A percentile compares a stretch with the other conserved stretches of the same genome.
These are phyloP conservation scores for Phaeosphaeriaceae sp. DNA, from an alignment of 2,329 filamentous ascomycete genomes.

Conservation along the genomic window DNA sequence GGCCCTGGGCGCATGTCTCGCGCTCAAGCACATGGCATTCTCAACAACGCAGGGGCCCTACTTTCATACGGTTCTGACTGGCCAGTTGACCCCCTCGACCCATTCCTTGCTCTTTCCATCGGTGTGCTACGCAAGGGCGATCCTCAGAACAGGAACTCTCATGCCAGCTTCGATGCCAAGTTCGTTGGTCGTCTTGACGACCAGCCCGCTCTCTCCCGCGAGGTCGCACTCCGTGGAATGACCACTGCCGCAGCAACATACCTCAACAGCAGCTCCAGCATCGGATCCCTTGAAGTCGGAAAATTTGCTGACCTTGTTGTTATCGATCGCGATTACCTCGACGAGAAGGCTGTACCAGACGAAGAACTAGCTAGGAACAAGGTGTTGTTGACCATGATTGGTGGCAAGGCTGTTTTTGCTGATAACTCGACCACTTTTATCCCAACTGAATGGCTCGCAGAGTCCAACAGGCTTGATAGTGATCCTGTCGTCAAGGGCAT, in stretches of 20 bases:
- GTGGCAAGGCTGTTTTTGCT: slow-evolving; percentile 4
- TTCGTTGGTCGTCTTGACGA: slow-evolving; percentile 6
- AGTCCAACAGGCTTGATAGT: slow-evolving; percentile 1
- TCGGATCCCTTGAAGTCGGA: slow-evolving; percentile 5
- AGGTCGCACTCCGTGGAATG: slow-evolving; percentile 5
- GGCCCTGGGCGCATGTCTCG: background rate
- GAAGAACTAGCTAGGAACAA: slow-evolving; percentile 3
- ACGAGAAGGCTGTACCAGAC: slow-evolving; percentile 1
- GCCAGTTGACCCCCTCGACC: slow-evolving; percentile 6
- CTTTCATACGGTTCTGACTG: slow-evolving; percentile 8
- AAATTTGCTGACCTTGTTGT: slow-evolving; percentile 6
- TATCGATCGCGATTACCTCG: slow-evolving; percentile 4
- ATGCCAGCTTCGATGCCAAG: slow-evolving; percentile 1
- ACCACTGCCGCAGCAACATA: slow-evolving; percentile 3
- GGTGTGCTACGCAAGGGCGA: slow-evolving; percentile 4
- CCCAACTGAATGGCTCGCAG: slow-evolving; percentile 3
- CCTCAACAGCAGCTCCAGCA: slow-evolving; percentile 1
- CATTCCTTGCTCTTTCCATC: slow-evolving; percentile 6
- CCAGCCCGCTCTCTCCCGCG: slow-evolving; percentile 3
- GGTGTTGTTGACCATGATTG: slow-evolving; percentile 7
- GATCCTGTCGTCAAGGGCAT: slow-evolving; percentile 4
- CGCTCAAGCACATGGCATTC: background rate
- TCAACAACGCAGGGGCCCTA: slow-evolving; percentile 1
- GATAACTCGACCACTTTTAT: slow-evolving; percentile 5
- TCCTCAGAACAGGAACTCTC: slow-evolving; percentile 4